Evolutionary conservation across 768 basidiomycete species (phyloP).

Genomic region (Xanthoconium purpureum): DNA sequence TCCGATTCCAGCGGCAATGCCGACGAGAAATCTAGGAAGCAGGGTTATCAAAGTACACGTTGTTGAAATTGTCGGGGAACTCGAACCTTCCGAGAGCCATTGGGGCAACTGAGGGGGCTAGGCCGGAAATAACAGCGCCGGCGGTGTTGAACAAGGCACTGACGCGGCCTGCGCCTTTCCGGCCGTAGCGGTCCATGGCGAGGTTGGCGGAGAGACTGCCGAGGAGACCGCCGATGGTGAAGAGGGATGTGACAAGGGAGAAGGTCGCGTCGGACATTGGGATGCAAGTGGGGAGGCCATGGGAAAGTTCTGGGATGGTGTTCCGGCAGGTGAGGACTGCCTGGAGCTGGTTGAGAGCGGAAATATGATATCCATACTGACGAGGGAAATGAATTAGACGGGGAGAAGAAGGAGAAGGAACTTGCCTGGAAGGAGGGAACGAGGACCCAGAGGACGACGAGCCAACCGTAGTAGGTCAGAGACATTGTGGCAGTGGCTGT

Average conservation of each 20-base stretch:
- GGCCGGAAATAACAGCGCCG: conserved; percentile 64
- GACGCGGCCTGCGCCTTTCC: conserved; percentile 60
- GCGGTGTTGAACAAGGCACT: conserved; percentile 54
- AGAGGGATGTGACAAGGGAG: conserved; percentile 79
- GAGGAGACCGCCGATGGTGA: conserved; percentile 82
- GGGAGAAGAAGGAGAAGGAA: background rate
- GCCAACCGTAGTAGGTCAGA: conserved; percentile 61
- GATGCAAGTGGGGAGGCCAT: conserved; percentile 68
- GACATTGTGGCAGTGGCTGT: conserved; percentile 8
- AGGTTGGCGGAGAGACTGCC: conserved; percentile 70
- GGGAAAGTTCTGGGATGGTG: conserved; percentile 10
- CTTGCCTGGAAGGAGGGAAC: conserved; percentile 53
- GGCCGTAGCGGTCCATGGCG: conserved; percentile 68
- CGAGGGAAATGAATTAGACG: background rate
- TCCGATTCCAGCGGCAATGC: conserved; percentile 70
- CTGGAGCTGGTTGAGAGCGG: conserved; percentile 87
- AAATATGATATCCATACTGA: conserved; percentile 91
- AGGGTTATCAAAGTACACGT: background rate
- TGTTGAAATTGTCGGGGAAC: background rate
- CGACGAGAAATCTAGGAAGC: conserved; percentile 53
- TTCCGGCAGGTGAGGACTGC: conserved; percentile 69
- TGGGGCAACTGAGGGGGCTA: conserved; percentile 53
- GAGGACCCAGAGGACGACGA: conserved; percentile 67
- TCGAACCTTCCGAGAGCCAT: conserved; percentile 67
- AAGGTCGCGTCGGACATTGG: conserved; percentile 75